Evolutionary conservation across 305 asterid species (phyloP).

Genomic region (Ilex paraguariensis): DNA sequence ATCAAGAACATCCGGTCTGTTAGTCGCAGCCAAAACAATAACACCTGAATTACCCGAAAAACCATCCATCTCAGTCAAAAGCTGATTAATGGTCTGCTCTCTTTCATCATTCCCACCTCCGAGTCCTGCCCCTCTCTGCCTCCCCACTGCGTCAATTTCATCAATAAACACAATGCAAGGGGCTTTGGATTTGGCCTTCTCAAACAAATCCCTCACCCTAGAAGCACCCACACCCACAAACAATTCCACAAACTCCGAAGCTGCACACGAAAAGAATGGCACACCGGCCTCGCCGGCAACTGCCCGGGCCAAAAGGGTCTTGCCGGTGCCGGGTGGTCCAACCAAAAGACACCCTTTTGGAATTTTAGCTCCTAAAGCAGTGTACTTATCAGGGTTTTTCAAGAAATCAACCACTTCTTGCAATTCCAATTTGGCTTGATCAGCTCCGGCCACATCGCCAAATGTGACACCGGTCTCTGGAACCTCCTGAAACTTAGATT

Average conservation of each 20-base stretch:
- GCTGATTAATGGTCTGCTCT: constrained; percentile 50
- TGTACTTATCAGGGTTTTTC: constrained; percentile 49
- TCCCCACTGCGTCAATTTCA: constrained; percentile 30
- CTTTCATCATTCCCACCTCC: constrained; percentile 53
- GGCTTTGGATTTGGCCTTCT: constrained; percentile 26
- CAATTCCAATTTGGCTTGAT: constrained; percentile 48
- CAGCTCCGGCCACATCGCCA: constrained; percentile 54
- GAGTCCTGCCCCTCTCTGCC: constrained; percentile 32
- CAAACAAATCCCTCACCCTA: constrained; percentile 10
- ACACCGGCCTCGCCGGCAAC: constrained; percentile 53
- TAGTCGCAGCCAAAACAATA: constrained; percentile 47
- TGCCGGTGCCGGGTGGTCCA: constrained; percentile 55
- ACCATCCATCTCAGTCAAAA: constrained; percentile 52
- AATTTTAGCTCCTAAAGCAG: constrained; percentile 50
- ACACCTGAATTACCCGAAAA: constrained; percentile 44
- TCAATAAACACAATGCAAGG: too few species aligned
- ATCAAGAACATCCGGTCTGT: constrained; percentile 50
- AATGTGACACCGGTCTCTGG: constrained; percentile 50
- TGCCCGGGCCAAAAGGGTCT: constrained; percentile 52
- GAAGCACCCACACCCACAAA: constrained; percentile 8
- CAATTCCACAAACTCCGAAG: constrained; percentile 12
- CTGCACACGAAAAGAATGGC: constrained; percentile 51
- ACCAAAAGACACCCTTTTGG: constrained; percentile 53
- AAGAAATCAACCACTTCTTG: constrained; percentile 52
- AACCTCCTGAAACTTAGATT: constrained; percentile 50